These are phyloP conservation scores for Bruguiera gymnorhiza DNA, from an alignment of 345 rosid genomes.

Conservation along the genomic window DNA sequence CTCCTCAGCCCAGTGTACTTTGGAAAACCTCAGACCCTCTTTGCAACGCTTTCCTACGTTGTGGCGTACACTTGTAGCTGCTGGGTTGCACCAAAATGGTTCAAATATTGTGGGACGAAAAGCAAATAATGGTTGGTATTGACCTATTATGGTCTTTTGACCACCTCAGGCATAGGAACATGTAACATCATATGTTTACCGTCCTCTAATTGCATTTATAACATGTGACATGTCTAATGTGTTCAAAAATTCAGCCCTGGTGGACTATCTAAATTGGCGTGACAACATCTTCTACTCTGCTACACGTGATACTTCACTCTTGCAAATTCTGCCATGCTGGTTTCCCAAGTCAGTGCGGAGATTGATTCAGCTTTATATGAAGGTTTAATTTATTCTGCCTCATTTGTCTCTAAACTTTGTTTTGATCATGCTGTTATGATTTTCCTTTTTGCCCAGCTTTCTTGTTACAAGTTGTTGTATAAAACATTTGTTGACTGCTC, in stretches of 20 bases:
- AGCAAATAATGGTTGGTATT: conserved; percentile 60
- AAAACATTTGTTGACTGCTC: not conserved
- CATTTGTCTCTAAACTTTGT: conserved; percentile 13
- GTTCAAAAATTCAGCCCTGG: conserved; percentile 48
- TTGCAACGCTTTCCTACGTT: conserved; percentile 82
- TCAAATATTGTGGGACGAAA: conserved; percentile 47
- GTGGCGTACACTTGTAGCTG: conserved; percentile 76
- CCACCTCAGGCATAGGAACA: conserved; percentile 10
- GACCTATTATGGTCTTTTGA: conserved; percentile 12
- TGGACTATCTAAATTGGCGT: conserved; percentile 86
- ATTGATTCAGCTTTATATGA: conserved; percentile 83
- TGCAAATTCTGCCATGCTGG: conserved; percentile 97
- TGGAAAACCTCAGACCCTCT: conserved; percentile 78
- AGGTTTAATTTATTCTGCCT: conserved; percentile 44
- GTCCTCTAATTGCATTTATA: not conserved
- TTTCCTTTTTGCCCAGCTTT: conserved; percentile 7
- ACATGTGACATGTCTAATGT: not conserved
- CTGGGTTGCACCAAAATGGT: conserved; percentile 69
- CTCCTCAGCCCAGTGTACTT: conserved; percentile 80
- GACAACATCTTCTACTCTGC: conserved; percentile 85
- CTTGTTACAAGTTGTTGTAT: not conserved
- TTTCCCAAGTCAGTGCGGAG: conserved; percentile 89
- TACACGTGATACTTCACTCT: conserved; percentile 82
- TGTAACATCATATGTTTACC: not conserved
- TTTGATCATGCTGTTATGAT: conserved; percentile 5